phyloP scores from a whole-genome alignment of 768 basidiomycete species.

The Kwoniella sp. region DNA sequence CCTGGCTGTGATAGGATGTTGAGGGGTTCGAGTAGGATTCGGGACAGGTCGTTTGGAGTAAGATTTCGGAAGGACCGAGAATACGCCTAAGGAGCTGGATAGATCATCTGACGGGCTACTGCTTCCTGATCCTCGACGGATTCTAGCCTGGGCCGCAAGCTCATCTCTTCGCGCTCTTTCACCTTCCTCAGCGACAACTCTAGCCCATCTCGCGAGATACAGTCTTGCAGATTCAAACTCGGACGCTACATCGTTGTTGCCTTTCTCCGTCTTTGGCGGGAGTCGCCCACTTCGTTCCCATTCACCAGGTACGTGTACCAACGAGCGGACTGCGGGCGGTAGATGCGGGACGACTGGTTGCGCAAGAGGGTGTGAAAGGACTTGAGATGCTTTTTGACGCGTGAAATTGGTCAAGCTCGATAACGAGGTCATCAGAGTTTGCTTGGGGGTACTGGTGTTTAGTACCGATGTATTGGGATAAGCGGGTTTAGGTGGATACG shows the following conservation, averaged over 20 bases:
- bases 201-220: constrained; percentile 94
- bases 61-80: constrained; percentile 40
- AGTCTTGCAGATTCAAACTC: constrained; percentile 96
- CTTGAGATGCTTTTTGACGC: constrained; percentile 88
- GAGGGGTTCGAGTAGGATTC: constrained; percentile 71
- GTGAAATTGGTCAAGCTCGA: constrained; percentile 92
- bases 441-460: constrained; percentile 34
- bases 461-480: constrained; percentile 39
- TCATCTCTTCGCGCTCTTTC: constrained; percentile 83
- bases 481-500: constrained; percentile 38
- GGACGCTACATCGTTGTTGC: constrained; percentile 62
- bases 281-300: constrained; percentile 71
- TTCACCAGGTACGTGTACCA: constrained; percentile 87
- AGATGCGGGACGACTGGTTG: constrained; percentile 95
- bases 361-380: constrained; percentile 90
- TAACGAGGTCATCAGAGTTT: constrained; percentile 82
- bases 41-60: constrained; percentile 47
- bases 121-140: constrained; percentile 8
- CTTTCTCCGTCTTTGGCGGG: constrained; percentile 58
- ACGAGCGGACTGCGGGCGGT: constrained; percentile 86
- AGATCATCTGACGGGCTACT: constrained; percentile 59
- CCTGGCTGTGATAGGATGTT: constrained; percentile 71
- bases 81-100: constrained; percentile 42
- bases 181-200: constrained; percentile 92
- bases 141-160: constrained; percentile 60